Percentiles rank a stretch among this genome's conserved stretches.
Evolutionary conservation across 192 early-diverging fungal species (phyloP).

Genomic region (Gamsiella multidivaricata): DNA sequence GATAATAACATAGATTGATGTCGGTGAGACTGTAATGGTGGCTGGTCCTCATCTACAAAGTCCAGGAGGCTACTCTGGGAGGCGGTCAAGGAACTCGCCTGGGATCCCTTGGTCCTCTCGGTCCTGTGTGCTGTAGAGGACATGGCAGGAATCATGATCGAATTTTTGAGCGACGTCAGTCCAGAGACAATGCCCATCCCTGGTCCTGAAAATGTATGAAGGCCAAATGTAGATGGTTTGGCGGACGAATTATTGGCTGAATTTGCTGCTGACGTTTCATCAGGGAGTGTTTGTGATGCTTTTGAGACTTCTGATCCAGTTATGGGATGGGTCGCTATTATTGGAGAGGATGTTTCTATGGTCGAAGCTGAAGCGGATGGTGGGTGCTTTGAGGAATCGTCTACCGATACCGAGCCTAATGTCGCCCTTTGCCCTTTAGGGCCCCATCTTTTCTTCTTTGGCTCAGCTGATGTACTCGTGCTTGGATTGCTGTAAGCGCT

Average conservation of each 20-base stretch:
- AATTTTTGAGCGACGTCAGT: slow-evolving; percentile 43
- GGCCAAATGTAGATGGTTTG: slow-evolving; percentile 16
- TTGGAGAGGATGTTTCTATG: neutral
- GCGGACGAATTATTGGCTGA: neutral
- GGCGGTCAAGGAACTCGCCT: neutral
- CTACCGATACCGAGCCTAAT: neutral
- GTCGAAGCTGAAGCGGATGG: neutral
- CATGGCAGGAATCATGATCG: slow-evolving; percentile 51
- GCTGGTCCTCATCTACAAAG: slow-evolving; percentile 10
- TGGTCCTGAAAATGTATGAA: slow-evolving; percentile 13
- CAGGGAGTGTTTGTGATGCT: no score
- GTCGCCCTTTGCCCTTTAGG: slow-evolving; percentile 11
- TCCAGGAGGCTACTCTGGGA: slow-evolving; percentile 35
- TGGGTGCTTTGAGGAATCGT: neutral
- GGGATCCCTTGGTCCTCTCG: neutral
- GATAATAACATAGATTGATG: slow-evolving; percentile 9
- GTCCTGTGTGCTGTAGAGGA: neutral
- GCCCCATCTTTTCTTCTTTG: slow-evolving; percentile 33
- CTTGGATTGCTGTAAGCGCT: neutral
- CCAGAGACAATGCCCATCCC: slow-evolving; percentile 38
- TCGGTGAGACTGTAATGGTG: neutral
- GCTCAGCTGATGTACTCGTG: neutral
- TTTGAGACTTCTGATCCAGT: no score
- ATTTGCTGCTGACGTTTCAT: no score
- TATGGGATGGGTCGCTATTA: no score